Base-by-base conservation (phyloP, 1,139 yeast genomes). In the Ashbya aceris region DNA sequence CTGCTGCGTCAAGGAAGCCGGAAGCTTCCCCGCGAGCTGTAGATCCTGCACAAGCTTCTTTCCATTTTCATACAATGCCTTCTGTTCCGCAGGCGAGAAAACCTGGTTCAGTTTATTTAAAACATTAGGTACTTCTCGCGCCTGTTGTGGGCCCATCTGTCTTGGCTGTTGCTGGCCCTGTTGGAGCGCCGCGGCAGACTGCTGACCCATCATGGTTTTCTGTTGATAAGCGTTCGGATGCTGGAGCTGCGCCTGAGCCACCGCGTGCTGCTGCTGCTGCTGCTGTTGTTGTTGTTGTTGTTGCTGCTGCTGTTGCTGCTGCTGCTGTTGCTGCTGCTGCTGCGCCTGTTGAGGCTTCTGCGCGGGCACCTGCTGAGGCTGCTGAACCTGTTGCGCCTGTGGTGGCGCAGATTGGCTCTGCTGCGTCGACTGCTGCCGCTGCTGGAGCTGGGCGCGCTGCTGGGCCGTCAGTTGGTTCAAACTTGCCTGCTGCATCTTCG, bases 21-120 rank as follows among this genome's bases (percentile, higher is more conserved):
- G 63, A 7, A 64, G 46, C 34, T 62, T 58, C 27, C 66, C 66
- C 8, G 60, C 47, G 12, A 61, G 57, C 45, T 64, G 68, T 14
- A 65, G 51, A 35, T 60, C 64, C 41, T 60, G 60, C 27, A 65
- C 61, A 33, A 62, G 60, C 39, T 60, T 62, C 27, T 63, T 38
- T 3, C 68, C 69, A 46, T 65, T 67, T 9, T 53, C 56, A 36
- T 49, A 49, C 10, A 62, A 45, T 12, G 56, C 51, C 32, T 61
- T 54, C 45, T 61, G 65, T 43, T 61, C 66, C 13, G 59, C 64
- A 28, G 60, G 57, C 2, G 62, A 53, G 32, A 61, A 61, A 3
- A 60, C 55, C 45, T 61, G 62, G 38, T 54, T 66, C 51, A 54
- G 63, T 56, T 49, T 61, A 45, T 56, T 64, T 49, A 51, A 54